These are phyloP conservation scores for Scytalidium sp. DNA, from an alignment of 2,329 filamentous ascomycete species.

Conservation along the genomic window DNA sequence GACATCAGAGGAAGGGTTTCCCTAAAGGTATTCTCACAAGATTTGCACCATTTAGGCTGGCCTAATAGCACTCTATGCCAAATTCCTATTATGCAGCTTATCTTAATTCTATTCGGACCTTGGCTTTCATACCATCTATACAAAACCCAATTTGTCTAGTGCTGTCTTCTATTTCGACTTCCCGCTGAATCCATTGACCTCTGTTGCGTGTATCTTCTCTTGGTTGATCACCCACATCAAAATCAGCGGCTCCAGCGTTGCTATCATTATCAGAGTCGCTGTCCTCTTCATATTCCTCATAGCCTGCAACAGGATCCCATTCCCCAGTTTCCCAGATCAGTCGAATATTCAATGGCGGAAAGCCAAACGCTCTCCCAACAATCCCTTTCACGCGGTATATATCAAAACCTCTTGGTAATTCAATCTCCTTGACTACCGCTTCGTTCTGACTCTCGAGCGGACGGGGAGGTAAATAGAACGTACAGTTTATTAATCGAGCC, in stretches of 20 bases:
- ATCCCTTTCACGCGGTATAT: slow-evolving; percentile 81
- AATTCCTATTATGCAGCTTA: slow-evolving; percentile 3
- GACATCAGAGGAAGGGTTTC: too few relatives aligned
- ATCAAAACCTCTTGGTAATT: slow-evolving; percentile 73
- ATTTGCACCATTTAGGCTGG: too few relatives aligned
- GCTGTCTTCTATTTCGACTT: slow-evolving; percentile 76
- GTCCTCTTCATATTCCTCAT: slow-evolving; percentile 55
- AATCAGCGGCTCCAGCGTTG: slow-evolving; percentile 27
- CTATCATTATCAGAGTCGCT: slow-evolving; percentile 49
- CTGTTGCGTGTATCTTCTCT: slow-evolving; percentile 19
- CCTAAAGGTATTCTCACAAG: too few relatives aligned
- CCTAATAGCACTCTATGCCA: too few relatives aligned
- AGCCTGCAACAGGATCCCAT: slow-evolving; percentile 73
- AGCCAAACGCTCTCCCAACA: slow-evolving; percentile 65
- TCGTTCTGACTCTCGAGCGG: slow-evolving; percentile 11
- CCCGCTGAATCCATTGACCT: slow-evolving; percentile 69
- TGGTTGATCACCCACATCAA: slow-evolving; percentile 7
- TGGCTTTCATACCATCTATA: slow-evolving; percentile 70
- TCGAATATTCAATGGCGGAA: slow-evolving; percentile 60
- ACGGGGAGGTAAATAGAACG: slow-evolving; percentile 38
- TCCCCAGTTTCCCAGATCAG: slow-evolving; percentile 90
- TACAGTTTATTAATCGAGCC: slow-evolving; percentile 68
- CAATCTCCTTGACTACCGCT: slow-evolving; percentile 15
- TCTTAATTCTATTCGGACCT: slow-evolving; percentile 62
- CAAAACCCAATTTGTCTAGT: slow-evolving; percentile 81